A percentile compares a stretch with the other conserved stretches of the same genome.
These are phyloP conservation scores for Puccinia novopanici DNA, from an alignment of 1,284 basidiomycete genomes.

Conservation along the genomic window DNA sequence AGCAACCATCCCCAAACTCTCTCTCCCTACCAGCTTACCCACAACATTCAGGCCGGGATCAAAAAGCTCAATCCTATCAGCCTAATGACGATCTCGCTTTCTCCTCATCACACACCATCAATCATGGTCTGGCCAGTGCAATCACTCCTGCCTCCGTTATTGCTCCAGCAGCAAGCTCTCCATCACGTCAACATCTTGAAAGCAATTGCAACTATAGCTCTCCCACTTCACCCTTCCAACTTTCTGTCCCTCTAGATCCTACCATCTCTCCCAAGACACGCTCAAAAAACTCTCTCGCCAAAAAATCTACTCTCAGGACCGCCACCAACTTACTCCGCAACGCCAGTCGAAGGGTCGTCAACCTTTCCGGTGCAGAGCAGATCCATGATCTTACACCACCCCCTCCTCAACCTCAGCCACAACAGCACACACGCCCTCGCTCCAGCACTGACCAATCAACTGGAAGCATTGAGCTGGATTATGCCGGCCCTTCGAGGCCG, in stretches of 20 bases:
- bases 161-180: background rate
- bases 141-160: background rate
- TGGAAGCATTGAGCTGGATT: conserved; percentile 17
- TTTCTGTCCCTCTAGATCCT: background rate
- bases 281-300: background rate
- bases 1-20: conserved; percentile 1
- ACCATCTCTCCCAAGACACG: background rate
- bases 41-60: background rate
- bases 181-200: background rate
- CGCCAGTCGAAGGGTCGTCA: conserved; percentile 41
- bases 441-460: conserved; percentile 5
- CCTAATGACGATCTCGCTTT: conserved; percentile 28
- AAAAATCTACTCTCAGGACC: conserved; percentile 9
- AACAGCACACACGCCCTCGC: background rate
- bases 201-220: background rate
- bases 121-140: background rate
- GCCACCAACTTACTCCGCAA: conserved; percentile 7
- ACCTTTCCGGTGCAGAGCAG: conserved; percentile 27
- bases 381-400: background rate
- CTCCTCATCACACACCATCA: conserved; percentile 9
- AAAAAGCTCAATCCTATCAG: conserved; percentile 22
- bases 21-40: background rate
- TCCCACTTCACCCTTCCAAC: background rate
- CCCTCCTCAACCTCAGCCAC: background rate
- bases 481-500: background rate